Conservation (phyloP, 306 rosid species). For the Calophaca sinica region DNA sequence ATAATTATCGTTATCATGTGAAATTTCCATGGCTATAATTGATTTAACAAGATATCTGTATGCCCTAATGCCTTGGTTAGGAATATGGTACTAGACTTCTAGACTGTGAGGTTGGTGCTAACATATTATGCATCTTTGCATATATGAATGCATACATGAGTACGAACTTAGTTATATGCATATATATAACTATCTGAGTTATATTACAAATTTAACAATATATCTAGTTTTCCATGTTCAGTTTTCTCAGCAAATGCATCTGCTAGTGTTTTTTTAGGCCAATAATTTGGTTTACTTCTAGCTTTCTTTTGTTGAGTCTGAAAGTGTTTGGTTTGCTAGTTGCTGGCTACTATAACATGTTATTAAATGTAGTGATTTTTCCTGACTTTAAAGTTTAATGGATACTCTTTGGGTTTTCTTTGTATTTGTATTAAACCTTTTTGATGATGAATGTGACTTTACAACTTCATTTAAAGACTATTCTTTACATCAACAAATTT, state of each 20-base stretch:
- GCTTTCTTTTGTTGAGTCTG: not conserved
- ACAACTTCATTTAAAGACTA: not conserved
- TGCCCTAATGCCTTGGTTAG: not conserved
- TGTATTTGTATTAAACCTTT: not conserved
- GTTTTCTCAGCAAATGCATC: not conserved
- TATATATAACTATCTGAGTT: not conserved
- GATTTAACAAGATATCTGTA: not conserved
- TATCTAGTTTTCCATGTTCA: slow-evolving; percentile 1
- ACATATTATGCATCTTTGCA: slow-evolving; percentile 19
- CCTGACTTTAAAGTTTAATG: not conserved
- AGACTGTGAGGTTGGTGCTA: slow-evolving; percentile 6
- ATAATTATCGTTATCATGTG: not conserved
- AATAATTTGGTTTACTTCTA: not conserved
- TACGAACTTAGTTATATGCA: not conserved
- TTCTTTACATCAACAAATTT: not conserved
- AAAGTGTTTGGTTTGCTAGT: not conserved
- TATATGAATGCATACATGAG: not conserved
- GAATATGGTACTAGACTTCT: slow-evolving; percentile 13
- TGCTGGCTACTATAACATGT: slow-evolving; percentile 1
- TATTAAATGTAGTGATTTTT: slow-evolving; percentile 16
- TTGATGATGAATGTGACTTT: not conserved
- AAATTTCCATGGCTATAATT: slow-evolving; percentile 9
- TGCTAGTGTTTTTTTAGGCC: not conserved
- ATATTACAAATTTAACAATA: not conserved
- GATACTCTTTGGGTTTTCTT: slow-evolving; percentile 7